These are phyloP conservation scores for Pichia kluyveri DNA, from an alignment of 805 yeast species.

Conservation along the genomic window DNA sequence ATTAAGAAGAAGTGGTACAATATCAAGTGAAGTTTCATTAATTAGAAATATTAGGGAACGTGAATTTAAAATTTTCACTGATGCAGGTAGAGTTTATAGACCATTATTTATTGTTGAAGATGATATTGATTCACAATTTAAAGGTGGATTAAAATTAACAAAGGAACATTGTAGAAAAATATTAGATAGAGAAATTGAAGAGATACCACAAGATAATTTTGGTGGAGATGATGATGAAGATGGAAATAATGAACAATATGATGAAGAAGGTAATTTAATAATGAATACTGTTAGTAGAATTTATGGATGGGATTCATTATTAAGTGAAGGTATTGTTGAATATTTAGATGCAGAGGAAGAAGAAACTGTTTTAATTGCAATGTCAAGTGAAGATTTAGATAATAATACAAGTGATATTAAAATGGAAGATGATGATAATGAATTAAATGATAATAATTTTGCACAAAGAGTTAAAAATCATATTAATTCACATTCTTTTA, in stretches of 20 bases:
- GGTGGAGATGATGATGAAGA: slow-evolving; percentile 37
- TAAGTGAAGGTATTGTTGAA: slow-evolving; percentile 83
- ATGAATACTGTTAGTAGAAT: slow-evolving; percentile 31
- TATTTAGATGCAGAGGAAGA: slow-evolving; percentile 99
- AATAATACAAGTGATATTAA: slow-evolving; percentile 29
- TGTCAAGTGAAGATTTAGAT: slow-evolving; percentile 93
- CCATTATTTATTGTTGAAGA: slow-evolving; percentile 93
- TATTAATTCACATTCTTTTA: slow-evolving; percentile 61
- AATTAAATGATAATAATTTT: slow-evolving; percentile 36
- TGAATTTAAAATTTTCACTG: slow-evolving; percentile 93
- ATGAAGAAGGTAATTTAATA: neutral
- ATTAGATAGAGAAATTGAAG: slow-evolving; percentile 54
- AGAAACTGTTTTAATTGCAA: slow-evolving; percentile 96
- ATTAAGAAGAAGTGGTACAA: slow-evolving; percentile 90
- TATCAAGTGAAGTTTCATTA: slow-evolving; percentile 91
- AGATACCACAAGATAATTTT: slow-evolving; percentile 36
- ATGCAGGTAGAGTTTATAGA: slow-evolving; percentile 97
- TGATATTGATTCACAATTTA: slow-evolving; percentile 55
- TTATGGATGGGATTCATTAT: slow-evolving; percentile 79
- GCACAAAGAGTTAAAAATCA: slow-evolving; percentile 76
- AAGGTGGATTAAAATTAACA: slow-evolving; percentile 72
- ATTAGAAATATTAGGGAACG: slow-evolving; percentile 95
- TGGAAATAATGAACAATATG: slow-evolving; percentile 8
- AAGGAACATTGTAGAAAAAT: slow-evolving; percentile 77
- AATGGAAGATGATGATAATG: slow-evolving; percentile 30